These are phyloP conservation scores for Strigomonas galati DNA, from an alignment of 208 protist species.

Conservation along the genomic window DNA sequence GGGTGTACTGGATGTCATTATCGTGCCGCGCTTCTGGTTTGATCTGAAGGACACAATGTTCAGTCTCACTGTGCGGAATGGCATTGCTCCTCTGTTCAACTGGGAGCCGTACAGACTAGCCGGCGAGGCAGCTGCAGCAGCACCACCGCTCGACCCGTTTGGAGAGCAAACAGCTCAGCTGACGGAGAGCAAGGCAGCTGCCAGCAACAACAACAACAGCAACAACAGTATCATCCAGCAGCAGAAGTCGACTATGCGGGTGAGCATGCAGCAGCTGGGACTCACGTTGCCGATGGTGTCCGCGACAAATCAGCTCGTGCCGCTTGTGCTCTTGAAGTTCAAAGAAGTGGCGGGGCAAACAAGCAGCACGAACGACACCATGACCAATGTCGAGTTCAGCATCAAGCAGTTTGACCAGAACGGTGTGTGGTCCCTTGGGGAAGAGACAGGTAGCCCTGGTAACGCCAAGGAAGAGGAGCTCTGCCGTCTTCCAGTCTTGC, in stretches of 20 bases:
- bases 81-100: conserved; percentile 17
- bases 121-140: background rate
- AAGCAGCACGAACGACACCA: background rate
- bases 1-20: conserved; percentile 18
- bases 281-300: background rate
- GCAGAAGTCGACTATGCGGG: background rate
- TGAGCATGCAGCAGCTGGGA: background rate
- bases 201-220: too few species aligned
- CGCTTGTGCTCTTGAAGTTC: background rate
- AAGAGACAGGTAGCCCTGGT: background rate
- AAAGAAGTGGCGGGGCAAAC: background rate
- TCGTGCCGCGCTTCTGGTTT: conserved; percentile 43
- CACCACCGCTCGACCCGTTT: too few species aligned
- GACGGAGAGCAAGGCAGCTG: too few species aligned
- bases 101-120: conserved; percentile 19
- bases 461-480: background rate
- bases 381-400: background rate
- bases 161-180: too few species aligned
- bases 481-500: background rate
- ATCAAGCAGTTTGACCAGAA: background rate
- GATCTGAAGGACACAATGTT: conserved; percentile 30
- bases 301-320: background rate
- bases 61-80: conserved; percentile 29
- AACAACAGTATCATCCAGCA: background rate
- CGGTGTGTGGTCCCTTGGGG: background rate